These are phyloP conservation scores for Parsonsia alboflavescens DNA, from an alignment of 257 asterid genomes.

Conservation along the genomic window DNA sequence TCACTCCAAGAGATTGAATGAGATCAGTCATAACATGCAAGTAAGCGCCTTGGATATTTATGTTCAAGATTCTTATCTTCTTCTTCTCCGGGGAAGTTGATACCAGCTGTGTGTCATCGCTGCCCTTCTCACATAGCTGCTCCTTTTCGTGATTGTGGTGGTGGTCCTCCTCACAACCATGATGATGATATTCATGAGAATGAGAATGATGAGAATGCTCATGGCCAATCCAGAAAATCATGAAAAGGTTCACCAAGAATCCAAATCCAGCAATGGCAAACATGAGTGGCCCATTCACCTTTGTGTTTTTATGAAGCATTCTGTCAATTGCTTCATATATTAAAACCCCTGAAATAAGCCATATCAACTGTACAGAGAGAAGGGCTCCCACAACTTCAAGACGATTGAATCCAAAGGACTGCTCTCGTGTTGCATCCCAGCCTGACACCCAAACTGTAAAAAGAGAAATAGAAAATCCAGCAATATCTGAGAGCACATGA, in stretches of 20 bases:
- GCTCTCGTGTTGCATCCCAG: conserved; percentile 58
- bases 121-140: conserved; percentile 22
- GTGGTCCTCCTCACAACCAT: conserved; percentile 2
- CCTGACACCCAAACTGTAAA: conserved; percentile 65
- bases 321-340: conserved; percentile 61
- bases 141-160: conserved; percentile 34
- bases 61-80: conserved; percentile 32
- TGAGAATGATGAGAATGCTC: conserved; percentile 53
- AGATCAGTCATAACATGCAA: conserved; percentile 64
- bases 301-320: conserved; percentile 31
- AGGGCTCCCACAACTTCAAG: conserved; percentile 82
- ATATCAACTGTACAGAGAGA: conserved; percentile 65
- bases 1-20: conserved; percentile 73
- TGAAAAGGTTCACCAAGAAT: conserved; percentile 48
- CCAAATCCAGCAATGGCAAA: conserved; percentile 69
- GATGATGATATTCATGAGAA: conserved; percentile 24
- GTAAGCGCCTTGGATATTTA: conserved; percentile 77
- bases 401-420: conserved; percentile 68
- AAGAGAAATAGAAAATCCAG: conserved; percentile 63
- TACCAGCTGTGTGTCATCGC: conserved; percentile 32
- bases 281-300: conserved; percentile 68
- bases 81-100: conserved; percentile 25
- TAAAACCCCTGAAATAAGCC: conserved; percentile 54
- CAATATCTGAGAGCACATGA: conserved; percentile 63
- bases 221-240: conserved; percentile 68